Conservation (phyloP, 345 rosid species). For the Salix brachista region DNA sequence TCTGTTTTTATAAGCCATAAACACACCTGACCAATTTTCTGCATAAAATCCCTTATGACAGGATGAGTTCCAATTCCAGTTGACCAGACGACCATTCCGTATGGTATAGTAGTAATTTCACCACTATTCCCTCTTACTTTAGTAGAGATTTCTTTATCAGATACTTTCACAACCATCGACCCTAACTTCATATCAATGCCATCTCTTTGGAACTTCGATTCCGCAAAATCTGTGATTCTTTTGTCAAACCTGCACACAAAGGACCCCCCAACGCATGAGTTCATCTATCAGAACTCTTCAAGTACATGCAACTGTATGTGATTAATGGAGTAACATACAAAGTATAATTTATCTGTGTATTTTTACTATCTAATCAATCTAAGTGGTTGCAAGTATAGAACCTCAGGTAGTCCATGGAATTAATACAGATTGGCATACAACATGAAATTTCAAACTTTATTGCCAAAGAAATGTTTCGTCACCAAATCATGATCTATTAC, state of each 20-base stretch:
- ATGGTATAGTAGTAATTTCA: constrained; percentile 55
- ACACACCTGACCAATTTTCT: constrained; percentile 88
- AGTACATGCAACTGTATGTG: not conserved
- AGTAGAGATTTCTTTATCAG: constrained; percentile 73
- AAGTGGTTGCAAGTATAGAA: not conserved
- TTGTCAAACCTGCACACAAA: constrained; percentile 84
- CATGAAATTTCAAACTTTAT: not conserved
- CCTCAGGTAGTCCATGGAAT: not conserved
- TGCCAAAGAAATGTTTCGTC: not conserved
- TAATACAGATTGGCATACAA: not conserved
- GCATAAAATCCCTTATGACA: constrained; percentile 81
- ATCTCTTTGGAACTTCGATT: constrained; percentile 78
- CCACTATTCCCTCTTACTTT: constrained; percentile 65
- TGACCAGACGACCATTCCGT: constrained; percentile 98
- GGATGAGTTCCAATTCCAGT: constrained; percentile 93
- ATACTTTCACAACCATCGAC: constrained; percentile 82
- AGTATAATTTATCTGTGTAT: not conserved
- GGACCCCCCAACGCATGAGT: constrained; percentile 2
- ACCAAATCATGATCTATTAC: not conserved
- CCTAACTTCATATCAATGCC: constrained; percentile 90
- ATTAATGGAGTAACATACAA: not conserved
- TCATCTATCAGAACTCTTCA: not conserved
- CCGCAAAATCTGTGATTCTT: constrained; percentile 94
- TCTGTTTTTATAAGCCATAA: not conserved
- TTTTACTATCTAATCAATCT: not conserved